Evolutionary conservation across 208 protist species (phyloP).

Genomic region (Blechomonas ayalai): DNA sequence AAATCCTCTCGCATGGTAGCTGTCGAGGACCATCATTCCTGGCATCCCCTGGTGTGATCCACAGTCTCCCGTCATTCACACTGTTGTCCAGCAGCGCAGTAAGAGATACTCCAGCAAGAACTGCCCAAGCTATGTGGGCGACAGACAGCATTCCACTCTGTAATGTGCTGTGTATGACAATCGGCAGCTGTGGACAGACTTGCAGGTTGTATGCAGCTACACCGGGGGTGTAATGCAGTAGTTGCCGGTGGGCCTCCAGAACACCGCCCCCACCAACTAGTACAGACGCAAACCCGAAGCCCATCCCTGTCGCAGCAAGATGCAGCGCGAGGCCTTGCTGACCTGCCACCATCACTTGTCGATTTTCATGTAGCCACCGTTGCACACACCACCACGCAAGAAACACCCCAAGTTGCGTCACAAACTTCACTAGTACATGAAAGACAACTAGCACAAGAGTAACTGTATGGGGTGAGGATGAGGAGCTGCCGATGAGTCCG

Average conservation of each 20-base stretch:
- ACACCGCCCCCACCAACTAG: slow-evolving; percentile 23
- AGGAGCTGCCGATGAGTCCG: not conserved
- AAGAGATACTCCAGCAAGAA: slow-evolving; percentile 47
- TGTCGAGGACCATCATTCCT: no score
- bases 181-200: slow-evolving; percentile 41
- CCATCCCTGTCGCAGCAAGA: slow-evolving; percentile 37
- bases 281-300: slow-evolving; percentile 33
- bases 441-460: slow-evolving; percentile 14
- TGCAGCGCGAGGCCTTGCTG: slow-evolving; percentile 30
- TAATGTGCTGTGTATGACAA: slow-evolving; percentile 31
- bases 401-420: slow-evolving; percentile 14
- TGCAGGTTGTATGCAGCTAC: slow-evolving; percentile 20
- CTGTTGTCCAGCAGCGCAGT: slow-evolving; percentile 13
- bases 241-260: slow-evolving; percentile 20
- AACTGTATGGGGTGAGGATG: not conserved
- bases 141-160: slow-evolving; percentile 40
- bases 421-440: slow-evolving; percentile 12
- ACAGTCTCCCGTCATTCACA: not conserved
- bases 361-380: slow-evolving; percentile 6
- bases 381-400: slow-evolving; percentile 24
- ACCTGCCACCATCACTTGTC: slow-evolving; percentile 31
- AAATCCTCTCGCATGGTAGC: no score
- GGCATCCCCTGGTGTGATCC: no score
- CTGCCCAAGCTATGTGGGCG: slow-evolving; percentile 50
- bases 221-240: slow-evolving; percentile 11